A percentile compares a stretch with the other conserved stretches of the same genome.
phyloP scores from a whole-genome alignment of 106 monocot genomes.

The Dactylorhiza incarnata region DNA sequence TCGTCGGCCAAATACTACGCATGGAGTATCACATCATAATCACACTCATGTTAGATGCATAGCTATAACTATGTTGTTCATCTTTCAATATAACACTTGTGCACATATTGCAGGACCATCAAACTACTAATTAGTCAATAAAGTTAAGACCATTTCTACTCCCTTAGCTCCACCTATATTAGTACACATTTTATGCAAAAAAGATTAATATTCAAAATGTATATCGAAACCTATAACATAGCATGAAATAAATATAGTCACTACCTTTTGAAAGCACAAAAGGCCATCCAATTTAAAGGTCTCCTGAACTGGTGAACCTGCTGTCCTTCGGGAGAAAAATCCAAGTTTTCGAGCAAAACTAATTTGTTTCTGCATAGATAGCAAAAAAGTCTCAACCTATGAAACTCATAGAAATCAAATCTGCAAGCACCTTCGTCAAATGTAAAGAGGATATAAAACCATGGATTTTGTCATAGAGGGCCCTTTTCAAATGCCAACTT shows the following conservation, averaged over 20 bases:
- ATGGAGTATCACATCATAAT: too few relatives aligned
- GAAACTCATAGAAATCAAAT: background rate
- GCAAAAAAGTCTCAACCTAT: slow-evolving; percentile 80
- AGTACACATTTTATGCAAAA: background rate
- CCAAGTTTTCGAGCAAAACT: slow-evolving; percentile 78
- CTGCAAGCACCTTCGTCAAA: background rate
- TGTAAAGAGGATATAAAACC: background rate
- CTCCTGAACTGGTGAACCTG: slow-evolving; percentile 67
- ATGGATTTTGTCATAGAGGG: background rate
- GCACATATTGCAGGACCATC: too few relatives aligned
- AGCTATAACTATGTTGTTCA: too few relatives aligned
- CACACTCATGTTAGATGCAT: too few relatives aligned
- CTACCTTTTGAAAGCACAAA: slow-evolving; percentile 90
- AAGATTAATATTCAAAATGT: background rate
- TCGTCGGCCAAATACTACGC: too few relatives aligned
- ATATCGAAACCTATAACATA: background rate
- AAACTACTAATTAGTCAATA: too few relatives aligned
- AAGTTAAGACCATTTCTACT: too few relatives aligned
- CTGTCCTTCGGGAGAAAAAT: slow-evolving; percentile 75
- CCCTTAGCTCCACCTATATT: too few relatives aligned
- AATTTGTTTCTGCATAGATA: slow-evolving; percentile 91
- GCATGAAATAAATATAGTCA: background rate
- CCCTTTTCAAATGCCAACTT: too few relatives aligned
- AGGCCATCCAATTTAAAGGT: slow-evolving; percentile 90
- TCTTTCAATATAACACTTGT: too few relatives aligned